Evolutionary conservation across 2,329 filamentous ascomycete species (phyloP).

Genomic region (Sporothrix schenckii): DNA sequence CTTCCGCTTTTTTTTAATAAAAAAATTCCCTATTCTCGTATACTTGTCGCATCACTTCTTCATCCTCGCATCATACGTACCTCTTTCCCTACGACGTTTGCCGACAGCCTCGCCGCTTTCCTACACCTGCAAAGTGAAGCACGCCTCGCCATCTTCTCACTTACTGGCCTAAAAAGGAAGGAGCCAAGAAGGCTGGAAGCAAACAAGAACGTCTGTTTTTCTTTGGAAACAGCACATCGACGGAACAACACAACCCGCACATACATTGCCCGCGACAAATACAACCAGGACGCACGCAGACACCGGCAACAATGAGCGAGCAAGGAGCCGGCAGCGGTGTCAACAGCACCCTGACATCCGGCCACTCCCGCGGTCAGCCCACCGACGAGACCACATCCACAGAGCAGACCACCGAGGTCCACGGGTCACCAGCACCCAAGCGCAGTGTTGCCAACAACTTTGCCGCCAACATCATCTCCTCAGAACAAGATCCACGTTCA

Average conservation of each 20-base stretch:
- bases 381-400: constrained; percentile 49
- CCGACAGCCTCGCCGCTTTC: neutral
- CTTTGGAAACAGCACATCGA: neutral
- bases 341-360: constrained; percentile 46
- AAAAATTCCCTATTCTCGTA: neutral
- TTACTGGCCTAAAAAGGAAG: constrained; percentile 15
- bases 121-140: neutral
- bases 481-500: constrained; percentile 35
- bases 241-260: neutral
- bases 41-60: neutral
- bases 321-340: constrained; percentile 52
- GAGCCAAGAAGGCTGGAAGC: neutral
- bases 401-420: constrained; percentile 49
- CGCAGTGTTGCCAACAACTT: constrained; percentile 32
- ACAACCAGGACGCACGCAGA: neutral
- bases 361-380: constrained; percentile 49
- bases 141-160: constrained; percentile 8
- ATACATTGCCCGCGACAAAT: neutral
- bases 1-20: neutral
- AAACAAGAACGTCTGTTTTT: neutral
- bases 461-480: constrained; percentile 14
- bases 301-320: constrained; percentile 47
- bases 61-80: neutral
- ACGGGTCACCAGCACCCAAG: constrained; percentile 41
- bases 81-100: neutral